Evolutionary conservation across 306 rosid species (phyloP).

Genomic region (Pueraria montana): DNA sequence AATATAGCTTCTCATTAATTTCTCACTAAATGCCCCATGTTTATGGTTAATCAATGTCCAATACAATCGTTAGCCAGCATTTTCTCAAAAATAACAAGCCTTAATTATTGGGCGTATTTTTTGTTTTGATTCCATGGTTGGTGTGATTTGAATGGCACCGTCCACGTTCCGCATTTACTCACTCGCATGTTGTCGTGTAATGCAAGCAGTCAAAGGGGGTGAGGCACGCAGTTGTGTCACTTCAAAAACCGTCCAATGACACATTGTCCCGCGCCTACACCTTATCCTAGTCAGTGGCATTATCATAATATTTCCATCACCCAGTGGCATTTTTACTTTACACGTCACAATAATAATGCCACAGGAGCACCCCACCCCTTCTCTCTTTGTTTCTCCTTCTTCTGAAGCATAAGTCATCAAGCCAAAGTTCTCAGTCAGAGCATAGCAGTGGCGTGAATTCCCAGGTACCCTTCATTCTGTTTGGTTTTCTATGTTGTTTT

Average conservation of each 20-base stretch:
- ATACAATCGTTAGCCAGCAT: background rate
- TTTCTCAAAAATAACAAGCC: no score
- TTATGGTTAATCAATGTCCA: background rate
- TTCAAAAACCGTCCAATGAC: slow-evolving; percentile 38
- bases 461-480: slow-evolving; percentile 42
- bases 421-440: background rate
- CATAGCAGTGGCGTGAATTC: slow-evolving; percentile 39
- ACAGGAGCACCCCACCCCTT: background rate
- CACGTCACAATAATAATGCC: background rate
- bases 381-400: background rate
- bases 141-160: background rate
- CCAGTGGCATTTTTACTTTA: slow-evolving; percentile 41
- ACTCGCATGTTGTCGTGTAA: background rate
- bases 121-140: background rate
- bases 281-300: background rate
- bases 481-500: background rate
- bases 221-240: slow-evolving; percentile 6
- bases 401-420: no score
- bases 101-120: background rate
- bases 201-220: background rate
- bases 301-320: background rate
- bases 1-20: no score
- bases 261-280: slow-evolving; percentile 7
- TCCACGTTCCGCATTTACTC: background rate
- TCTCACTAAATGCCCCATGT: background rate